Percentiles rank a stretch among this genome's conserved stretches.
Conservation (phyloP, 2,329 filamentous ascomycete genomes). For the Aureobasidium sp. region DNA sequence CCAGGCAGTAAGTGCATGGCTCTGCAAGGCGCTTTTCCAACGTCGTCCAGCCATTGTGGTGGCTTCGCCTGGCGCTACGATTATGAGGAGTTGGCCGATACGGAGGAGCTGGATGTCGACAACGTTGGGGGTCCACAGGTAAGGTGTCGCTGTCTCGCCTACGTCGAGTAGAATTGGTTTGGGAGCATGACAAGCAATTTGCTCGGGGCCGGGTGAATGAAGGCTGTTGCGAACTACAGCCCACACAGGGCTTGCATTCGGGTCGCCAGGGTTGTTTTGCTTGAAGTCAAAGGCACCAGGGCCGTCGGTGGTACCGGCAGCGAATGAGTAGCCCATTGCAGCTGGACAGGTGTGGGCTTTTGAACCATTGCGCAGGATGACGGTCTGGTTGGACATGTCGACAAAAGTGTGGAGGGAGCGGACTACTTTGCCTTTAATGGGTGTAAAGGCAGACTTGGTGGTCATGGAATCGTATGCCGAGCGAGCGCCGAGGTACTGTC, state of each 20-base stretch:
- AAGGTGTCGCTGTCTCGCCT: conserved; percentile 67
- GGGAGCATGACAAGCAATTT: conserved; percentile 65
- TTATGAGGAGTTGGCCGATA: conserved; percentile 73
- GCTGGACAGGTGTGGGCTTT: conserved; percentile 70
- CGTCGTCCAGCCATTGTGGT: conserved; percentile 87
- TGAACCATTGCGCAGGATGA: conserved; percentile 64
- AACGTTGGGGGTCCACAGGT: conserved; percentile 83
- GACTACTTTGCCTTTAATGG: conserved; percentile 56
- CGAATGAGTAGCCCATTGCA: conserved; percentile 84
- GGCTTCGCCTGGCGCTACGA: conserved; percentile 78
- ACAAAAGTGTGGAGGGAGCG: conserved; percentile 80
- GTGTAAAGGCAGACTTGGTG: conserved; percentile 27
- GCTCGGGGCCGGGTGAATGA: conserved; percentile 59
- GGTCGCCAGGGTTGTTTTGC: conserved; percentile 68
- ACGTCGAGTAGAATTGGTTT: conserved; percentile 87
- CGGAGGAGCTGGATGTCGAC: conserved; percentile 81
- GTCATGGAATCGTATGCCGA: conserved; percentile 48
- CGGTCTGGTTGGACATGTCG: conserved; percentile 68
- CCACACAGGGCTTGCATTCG: conserved; percentile 73
- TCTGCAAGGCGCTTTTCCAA: conserved; percentile 64
- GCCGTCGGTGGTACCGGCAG: conserved; percentile 84
- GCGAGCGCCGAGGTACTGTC: conserved; percentile 58
- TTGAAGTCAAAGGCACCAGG: conserved; percentile 90
- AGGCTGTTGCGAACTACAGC: conserved; percentile 62
- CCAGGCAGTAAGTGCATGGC: conserved; percentile 28